Evolutionary conservation across 208 protist genomes (phyloP).

Genomic region (Acanthamoeba comandoni): DNA sequence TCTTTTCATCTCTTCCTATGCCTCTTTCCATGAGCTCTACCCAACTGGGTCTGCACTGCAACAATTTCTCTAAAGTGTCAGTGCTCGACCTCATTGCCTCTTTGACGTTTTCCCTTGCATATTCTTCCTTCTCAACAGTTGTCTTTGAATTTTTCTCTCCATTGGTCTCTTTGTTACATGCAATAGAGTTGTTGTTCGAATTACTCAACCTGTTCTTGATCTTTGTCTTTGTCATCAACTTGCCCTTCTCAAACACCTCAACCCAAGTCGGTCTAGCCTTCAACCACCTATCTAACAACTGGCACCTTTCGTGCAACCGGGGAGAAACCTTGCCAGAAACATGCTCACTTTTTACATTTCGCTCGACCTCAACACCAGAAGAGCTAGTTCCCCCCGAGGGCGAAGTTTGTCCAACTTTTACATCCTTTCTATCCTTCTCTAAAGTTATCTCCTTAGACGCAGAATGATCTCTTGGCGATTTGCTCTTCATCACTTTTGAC

Average conservation of each 20-base stretch:
- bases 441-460: too few relatives aligned
- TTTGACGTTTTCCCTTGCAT: too few relatives aligned
- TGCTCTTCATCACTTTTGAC: slow-evolving; percentile 54
- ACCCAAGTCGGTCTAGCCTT: slow-evolving; percentile 36
- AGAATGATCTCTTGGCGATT: too few relatives aligned
- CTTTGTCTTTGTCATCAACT: slow-evolving; percentile 61
- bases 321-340: slow-evolving; percentile 25
- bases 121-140: too few relatives aligned
- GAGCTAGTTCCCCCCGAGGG: too few relatives aligned
- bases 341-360: too few relatives aligned
- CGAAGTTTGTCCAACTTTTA: too few relatives aligned
- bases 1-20: slow-evolving; percentile 37
- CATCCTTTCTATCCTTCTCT: too few relatives aligned
- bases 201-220: slow-evolving; percentile 57
- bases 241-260: slow-evolving; percentile 44
- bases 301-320: slow-evolving; percentile 33
- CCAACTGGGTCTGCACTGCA: slow-evolving; percentile 36
- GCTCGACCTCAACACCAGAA: too few relatives aligned
- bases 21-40: slow-evolving; percentile 50
- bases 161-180: too few relatives aligned
- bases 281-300: slow-evolving; percentile 39
- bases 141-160: too few relatives aligned
- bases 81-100: slow-evolving; percentile 40
- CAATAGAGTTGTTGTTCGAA: too few relatives aligned
- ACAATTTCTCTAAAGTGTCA: slow-evolving; percentile 22